Percentiles rank a stretch among this genome's conserved stretches.
Evolutionary conservation across 2,329 filamentous ascomycete species (phyloP).

Genomic region (Lasiodiplodia gonubiensis): DNA sequence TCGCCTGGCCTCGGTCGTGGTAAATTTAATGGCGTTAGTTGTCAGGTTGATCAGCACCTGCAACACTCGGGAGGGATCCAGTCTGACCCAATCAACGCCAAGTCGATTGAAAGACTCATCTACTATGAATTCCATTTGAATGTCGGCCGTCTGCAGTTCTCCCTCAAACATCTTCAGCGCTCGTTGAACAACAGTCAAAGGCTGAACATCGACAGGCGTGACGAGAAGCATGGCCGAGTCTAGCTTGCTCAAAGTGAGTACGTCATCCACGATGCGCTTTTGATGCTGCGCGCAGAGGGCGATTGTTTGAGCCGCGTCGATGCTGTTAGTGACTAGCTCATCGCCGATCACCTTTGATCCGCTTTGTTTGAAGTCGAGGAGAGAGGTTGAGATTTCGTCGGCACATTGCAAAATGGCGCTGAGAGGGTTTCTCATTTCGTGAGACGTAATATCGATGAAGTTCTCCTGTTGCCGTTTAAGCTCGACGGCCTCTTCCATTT

Average conservation of each 20-base stretch:
- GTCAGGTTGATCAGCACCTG: slow-evolving; percentile 82
- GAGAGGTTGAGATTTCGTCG: slow-evolving; percentile 70
- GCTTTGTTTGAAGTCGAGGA: slow-evolving; percentile 51
- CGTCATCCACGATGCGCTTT: slow-evolving; percentile 62
- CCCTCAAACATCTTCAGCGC: slow-evolving; percentile 80
- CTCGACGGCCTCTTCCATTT: slow-evolving; percentile 80
- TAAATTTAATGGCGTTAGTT: slow-evolving; percentile 84
- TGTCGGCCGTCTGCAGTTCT: slow-evolving; percentile 72
- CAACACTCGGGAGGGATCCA: slow-evolving; percentile 76
- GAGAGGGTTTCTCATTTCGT: slow-evolving; percentile 78
- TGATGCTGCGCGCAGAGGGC: slow-evolving; percentile 79
- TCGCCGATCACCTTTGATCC: slow-evolving; percentile 54
- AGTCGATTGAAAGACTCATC: slow-evolving; percentile 66
- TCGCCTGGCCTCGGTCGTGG: slow-evolving; percentile 65
- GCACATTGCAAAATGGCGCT: slow-evolving; percentile 77
- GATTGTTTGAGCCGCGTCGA: slow-evolving; percentile 79
- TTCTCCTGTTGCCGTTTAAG: slow-evolving; percentile 81
- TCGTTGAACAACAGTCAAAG: slow-evolving; percentile 68
- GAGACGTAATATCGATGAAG: slow-evolving; percentile 79
- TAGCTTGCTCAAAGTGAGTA: slow-evolving; percentile 61
- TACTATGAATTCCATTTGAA: slow-evolving; percentile 68
- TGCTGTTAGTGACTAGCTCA: slow-evolving; percentile 63
- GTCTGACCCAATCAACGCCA: slow-evolving; percentile 68
- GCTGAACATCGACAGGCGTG: slow-evolving; percentile 72
- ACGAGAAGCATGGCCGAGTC: slow-evolving; percentile 77